Base-by-base conservation (phyloP, 176 grass and related monocot species). In the Stipa capillata region DNA sequence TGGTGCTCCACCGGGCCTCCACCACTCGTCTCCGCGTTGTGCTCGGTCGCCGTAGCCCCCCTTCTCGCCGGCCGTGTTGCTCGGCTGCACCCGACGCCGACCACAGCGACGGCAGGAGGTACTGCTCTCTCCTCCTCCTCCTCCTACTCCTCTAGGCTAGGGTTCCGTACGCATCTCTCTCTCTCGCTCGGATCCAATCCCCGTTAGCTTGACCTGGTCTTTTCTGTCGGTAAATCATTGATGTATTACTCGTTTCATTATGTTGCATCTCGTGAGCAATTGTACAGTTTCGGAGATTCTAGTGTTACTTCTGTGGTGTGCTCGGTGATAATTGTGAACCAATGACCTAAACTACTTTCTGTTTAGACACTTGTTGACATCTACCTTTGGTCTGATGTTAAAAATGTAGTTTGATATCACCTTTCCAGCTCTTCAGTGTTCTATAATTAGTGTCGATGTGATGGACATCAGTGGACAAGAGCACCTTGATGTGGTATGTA, bases 381-480 rank as follows among this genome's bases (percentile, higher is more conserved):
- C 32, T 74, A 36, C 49, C 10, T 81, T 71, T 77, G 9, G 23
- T 49, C 9, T 71, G 37, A 81, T 81, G 31, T 45, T 57, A 44
- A 74, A 87, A 90, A 41, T 91, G 90, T 92, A 98, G 92, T 93
- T 98, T 89, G 96, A 98, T 59, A 42, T 98, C 43, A 93, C 92
- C 40, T 98, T 98, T 65, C 96, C 96, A 80, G 96, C 96, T 25
- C 96, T 98, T 83, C 87, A 93, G 36, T 98, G 96, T 54, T 87
- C 96, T 58, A 98, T 94, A 85, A 85, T 98, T 64, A 98, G 92
- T 73, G 74, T 95, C 52, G 96, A 98, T 79, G 92, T 69, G 53
- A 98, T 98, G 96, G 96, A 98, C 72, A 95, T 98, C 55, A 98
- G 96, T 78, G 96, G 96, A 50, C 79, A 85, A 75, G 96, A 98